A percentile compares a stretch with the other conserved stretches of the same genome.
Evolutionary conservation across 257 asterid species (phyloP).

Genomic region (Solanum arcanum): DNA sequence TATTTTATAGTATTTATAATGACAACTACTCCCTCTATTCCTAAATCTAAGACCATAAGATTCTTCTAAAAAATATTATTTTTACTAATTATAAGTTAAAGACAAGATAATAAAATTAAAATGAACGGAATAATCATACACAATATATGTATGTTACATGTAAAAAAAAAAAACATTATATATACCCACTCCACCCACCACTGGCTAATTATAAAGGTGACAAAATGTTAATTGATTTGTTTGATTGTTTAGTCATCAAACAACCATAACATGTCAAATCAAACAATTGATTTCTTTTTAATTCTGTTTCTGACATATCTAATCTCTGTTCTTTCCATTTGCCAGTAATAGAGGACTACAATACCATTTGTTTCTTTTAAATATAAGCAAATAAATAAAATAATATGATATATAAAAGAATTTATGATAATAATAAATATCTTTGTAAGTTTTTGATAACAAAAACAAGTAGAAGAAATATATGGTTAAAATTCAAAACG

Average conservation of each 20-base stretch:
- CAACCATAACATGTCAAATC: not conserved
- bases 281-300: not conserved
- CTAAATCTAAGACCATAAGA: too few relatives aligned
- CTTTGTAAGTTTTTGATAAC: not conserved
- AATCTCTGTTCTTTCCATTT: not conserved
- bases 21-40: too few relatives aligned
- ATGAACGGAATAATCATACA: too few relatives aligned
- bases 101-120: too few relatives aligned
- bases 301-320: not conserved
- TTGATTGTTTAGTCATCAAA: not conserved
- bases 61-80: too few relatives aligned
- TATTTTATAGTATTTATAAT: too few relatives aligned
- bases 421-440: not conserved
- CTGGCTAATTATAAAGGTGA: not conserved
- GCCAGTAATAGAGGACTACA: not conserved
- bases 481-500: too few relatives aligned
- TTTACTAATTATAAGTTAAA: too few relatives aligned
- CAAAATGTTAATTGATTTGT: not conserved
- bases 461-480: not conserved
- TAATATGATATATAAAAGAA: not conserved
- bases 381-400: not conserved
- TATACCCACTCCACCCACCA: not conserved
- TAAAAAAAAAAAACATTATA: too few relatives aligned
- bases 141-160: too few relatives aligned
- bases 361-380: not conserved